Conservation (phyloP, 2,329 filamentous ascomycete genomes). For the Aspergillus clavatus region DNA sequence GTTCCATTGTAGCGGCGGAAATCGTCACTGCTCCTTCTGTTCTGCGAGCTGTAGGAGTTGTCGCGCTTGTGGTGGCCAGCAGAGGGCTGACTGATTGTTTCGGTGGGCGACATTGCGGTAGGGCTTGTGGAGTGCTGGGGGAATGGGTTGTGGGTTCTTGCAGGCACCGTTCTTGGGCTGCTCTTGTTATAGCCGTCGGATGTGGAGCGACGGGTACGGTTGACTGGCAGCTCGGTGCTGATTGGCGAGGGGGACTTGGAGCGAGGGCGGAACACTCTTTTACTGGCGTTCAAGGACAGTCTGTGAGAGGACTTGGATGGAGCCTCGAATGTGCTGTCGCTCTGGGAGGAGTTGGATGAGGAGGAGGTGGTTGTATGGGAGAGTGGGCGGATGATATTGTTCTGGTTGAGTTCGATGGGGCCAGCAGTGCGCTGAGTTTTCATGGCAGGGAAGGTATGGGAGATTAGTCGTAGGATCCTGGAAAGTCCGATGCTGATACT, state of each 20-base stretch:
- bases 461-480: neutral
- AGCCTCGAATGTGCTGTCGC: neutral
- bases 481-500: too few species aligned
- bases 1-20: conserved; percentile 39
- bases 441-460: neutral
- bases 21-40: conserved; percentile 28
- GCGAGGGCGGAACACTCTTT: conserved; percentile 13
- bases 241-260: conserved; percentile 22
- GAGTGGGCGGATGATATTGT: conserved; percentile 5
- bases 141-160: conserved; percentile 11
- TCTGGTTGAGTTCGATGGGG: conserved; percentile 1
- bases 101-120: conserved; percentile 16
- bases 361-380: conserved; percentile 19
- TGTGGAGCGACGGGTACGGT: conserved; percentile 4
- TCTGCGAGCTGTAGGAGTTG: conserved; percentile 14
- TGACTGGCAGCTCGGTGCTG: conserved; percentile 10
- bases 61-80: conserved; percentile 13
- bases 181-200: neutral
- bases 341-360: conserved; percentile 10
- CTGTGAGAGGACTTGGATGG: conserved; percentile 6
- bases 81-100: conserved; percentile 13
- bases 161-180: conserved; percentile 1
- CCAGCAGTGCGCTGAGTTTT: conserved; percentile 3
- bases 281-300: conserved; percentile 1
- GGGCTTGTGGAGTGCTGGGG: conserved; percentile 17